A percentile compares a stretch with the other conserved stretches of the same genome.
Conservation (phyloP, 352 stramenopile species). For the Globisporangium middletonii region DNA sequence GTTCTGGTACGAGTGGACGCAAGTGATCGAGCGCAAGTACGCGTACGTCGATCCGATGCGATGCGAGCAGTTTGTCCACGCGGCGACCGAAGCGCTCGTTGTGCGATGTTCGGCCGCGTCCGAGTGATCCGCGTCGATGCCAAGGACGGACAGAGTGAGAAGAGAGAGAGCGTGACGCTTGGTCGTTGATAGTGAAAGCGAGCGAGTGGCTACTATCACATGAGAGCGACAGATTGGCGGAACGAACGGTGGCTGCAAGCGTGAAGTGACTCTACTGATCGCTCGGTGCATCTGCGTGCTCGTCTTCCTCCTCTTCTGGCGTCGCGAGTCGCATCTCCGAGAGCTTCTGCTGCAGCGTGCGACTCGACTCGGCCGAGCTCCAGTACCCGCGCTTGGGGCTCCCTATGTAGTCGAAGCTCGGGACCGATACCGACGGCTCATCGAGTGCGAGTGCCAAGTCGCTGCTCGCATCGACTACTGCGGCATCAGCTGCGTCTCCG, state of each 20-base stretch:
- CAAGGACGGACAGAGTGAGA: not conserved
- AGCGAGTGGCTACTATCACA: not conserved
- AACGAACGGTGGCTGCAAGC: not conserved
- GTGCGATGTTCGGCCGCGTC: not conserved
- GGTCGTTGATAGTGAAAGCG: not conserved
- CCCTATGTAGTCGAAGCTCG: slow-evolving; percentile 15
- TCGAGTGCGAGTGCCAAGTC: not conserved
- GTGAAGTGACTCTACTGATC: not conserved
- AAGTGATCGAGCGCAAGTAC: slow-evolving; percentile 45
- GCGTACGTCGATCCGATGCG: slow-evolving; percentile 29
- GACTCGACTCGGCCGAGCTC: slow-evolving; percentile 18
- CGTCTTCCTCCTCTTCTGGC: slow-evolving; percentile 3
- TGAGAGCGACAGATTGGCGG: not conserved
- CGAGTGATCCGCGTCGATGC: not conserved
- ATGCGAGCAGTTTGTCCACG: slow-evolving; percentile 15
- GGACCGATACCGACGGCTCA: not conserved
- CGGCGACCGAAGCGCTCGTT: slow-evolving; percentile 2
- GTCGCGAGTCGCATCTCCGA: slow-evolving; percentile 13
- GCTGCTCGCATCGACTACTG: not conserved
- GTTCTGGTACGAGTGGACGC: slow-evolving; percentile 19
- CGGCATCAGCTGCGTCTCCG: not conserved
- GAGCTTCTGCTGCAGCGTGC: slow-evolving; percentile 15
- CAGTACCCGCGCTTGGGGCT: slow-evolving; percentile 14
- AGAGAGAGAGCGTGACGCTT: not conserved
- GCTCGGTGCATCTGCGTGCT: not conserved